Evolutionary conservation across 257 asterid species (phyloP), one percentile per base, ranked within the genome.

Genomic region (Striga asiatica): DNA sequence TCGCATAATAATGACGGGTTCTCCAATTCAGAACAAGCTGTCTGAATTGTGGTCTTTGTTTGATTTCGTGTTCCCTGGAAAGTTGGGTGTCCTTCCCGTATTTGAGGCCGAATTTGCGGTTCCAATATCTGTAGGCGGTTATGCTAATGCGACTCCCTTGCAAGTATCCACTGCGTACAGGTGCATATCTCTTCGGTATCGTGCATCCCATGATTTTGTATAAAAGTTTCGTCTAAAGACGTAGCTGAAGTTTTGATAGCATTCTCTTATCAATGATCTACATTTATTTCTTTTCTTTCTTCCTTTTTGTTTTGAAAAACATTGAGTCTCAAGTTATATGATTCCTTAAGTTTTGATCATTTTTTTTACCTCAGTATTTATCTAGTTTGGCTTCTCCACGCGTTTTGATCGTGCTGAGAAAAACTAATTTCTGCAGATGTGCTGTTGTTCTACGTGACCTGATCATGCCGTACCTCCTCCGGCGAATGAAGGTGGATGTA

Each of bases 111-210:
- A 91, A 68, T 91, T 91, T 63, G 91, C 98, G 8, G 96, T 81
- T 72, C 98, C 98, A 35, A 91, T 91, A 75, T 81, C 98, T 54
- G 93, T 91, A 65, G 98, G 98, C 59, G 98, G 98, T 39, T 91
- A 91, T 71, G 95, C 97, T 52, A 92, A 92, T 74, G 98, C 98
- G 47, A 73, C 86, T 19, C 97, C 98, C 6, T 72, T 92, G 69
- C 98, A 92, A 79, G 98, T 92, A 57, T 92, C 98, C 67, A 92
- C 97, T 31, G 97, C 98, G 57, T 92, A 87, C 88, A 84, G 98
- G 98, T 89, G 41, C 66, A 32, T 59, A 10, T 68, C 46, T 58
- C 27, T 19, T 13, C 45, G 34, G 20, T 47, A 14, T 20, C 37
- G 43, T 58, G 17, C 42, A 62, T 63, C 13, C 31, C 34, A 29